Base-by-base conservation (phyloP, 371 early-diverging fungal genomes). In the Coemansia sp. region DNA sequence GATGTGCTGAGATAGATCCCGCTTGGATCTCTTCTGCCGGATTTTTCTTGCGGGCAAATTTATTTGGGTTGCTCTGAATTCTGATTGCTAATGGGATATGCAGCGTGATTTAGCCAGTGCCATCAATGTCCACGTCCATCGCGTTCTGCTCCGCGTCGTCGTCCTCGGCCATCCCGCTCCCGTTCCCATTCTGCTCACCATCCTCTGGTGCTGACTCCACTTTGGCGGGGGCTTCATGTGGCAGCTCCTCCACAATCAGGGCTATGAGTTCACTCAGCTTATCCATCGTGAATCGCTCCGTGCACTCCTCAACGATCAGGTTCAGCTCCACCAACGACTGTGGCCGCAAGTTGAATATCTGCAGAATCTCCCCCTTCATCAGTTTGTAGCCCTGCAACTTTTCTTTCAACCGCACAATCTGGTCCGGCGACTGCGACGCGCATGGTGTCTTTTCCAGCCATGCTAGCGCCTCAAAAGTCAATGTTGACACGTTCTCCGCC, bases 301-400 rank as follows among this genome's bases (percentile, higher is more conserved):
- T 84, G 50, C 86, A 84, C 60, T 86, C 86, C 69, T 87, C 88
- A 60, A 86, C 84, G 10, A 86, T 86, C 78, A 84, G 60, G 56
- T 84, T 81, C 37, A 88, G 69, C 53, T 86, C 88, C 7, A 86
- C 86, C n/a, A 77, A 72, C 43, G 80, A 78, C 47, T 69, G 78
- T 2, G 88, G 86, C 56, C 86, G 71, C 39, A 84, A 56, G 51
- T 88, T 87, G 50, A 86, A 62, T 11, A 88, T 81, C 61, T 87
- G 87, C 49, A 88, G 67, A 18, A 81, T 82, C 56, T 88, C 88
- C 1, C 81, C 84, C 64, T 80, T 82, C 24, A 86, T 88, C 51
- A 88, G 65, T 7, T 78, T 58, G 58, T 69, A 84, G 31, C 50
- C 55, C 9, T 64, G 64, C 16, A 88, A 57, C 0, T 66, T 66